A percentile compares a stretch with the other conserved stretches of the same genome.
Evolutionary conservation across 768 basidiomycete species (phyloP).

Genomic region (Collybiopsis confluens): DNA sequence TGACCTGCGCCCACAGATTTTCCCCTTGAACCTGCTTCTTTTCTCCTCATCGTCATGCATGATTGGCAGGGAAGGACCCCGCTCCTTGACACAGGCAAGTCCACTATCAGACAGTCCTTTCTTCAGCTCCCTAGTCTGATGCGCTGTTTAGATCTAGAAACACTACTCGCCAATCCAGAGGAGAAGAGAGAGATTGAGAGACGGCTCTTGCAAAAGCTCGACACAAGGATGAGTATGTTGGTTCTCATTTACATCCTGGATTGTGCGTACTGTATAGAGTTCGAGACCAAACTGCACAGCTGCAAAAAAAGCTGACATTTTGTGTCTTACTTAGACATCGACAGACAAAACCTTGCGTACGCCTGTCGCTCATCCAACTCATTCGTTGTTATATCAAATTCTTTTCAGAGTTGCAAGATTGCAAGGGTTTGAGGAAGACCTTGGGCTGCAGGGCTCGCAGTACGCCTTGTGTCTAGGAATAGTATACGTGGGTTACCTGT

Average conservation of each 20-base stretch:
- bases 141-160: too few species aligned
- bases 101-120: too few species aligned
- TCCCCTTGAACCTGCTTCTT: too few species aligned
- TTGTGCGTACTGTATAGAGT: conserved; percentile 1
- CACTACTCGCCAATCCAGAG: too few species aligned
- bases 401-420: conserved; percentile 60
- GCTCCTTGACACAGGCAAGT: too few species aligned
- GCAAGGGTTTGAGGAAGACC: conserved; percentile 65
- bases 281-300: too few species aligned
- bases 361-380: neutral
- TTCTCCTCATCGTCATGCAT: too few species aligned
- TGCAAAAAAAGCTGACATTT: neutral
- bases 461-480: conserved; percentile 67
- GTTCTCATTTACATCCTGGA: conserved; percentile 17
- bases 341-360: neutral
- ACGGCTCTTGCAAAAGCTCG: conserved; percentile 29
- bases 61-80: too few species aligned
- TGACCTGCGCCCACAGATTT: too few species aligned
- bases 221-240: conserved; percentile 32
- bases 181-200: conserved; percentile 13
- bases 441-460: conserved; percentile 57
- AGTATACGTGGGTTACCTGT: conserved; percentile 66
- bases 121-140: too few species aligned
- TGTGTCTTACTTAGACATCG: neutral
- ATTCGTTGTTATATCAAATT: neutral